Base-by-base conservation (phyloP, 2,329 filamentous ascomycete genomes). In the Chalaropsis ovoidea region DNA sequence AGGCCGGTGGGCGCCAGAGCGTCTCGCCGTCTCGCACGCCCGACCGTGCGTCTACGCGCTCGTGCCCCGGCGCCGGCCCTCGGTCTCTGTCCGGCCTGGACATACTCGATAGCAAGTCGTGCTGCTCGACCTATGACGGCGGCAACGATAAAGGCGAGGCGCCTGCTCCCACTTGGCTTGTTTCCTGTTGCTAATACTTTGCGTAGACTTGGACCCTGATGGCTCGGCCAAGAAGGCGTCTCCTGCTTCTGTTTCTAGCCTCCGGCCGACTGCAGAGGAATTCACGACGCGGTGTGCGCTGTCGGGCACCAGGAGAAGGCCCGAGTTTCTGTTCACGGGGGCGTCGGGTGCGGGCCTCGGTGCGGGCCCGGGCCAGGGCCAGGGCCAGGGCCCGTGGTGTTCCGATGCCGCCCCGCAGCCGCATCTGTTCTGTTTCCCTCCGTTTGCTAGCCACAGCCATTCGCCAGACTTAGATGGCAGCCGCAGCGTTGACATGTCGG, bases 251-350 rank as follows among this genome's bases (percentile, higher is more conserved):
- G 52, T 58, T 19, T 58, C 52, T 6, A 58, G 52, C 31, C 31
- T 58, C n/a, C 52, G 52, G 6, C 52, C 52, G 15, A 58, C 52
- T 3, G 52, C 52, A 17, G 52, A 58, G 22, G 52, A 58, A n/a
- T 58, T 58, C 27, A 58, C 27, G 27, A 39, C 52, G 5, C 15
- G 24, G 52, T 58, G 52, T 22, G 27, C 8, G 52, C n/a, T 7
- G 1, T 31, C 52, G 17, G 52, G 11, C 8, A 31, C n/a, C 17
- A 1, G 17, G 52, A 17, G 24, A 11, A 58, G 35, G 52, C 13
- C 52, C 7, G 52, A n/a, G 52, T 58, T 31, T 58, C 11, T 35
- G 24, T 11, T 35, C 8, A 35, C 17, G 52, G 52, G 52, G 27
- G 31, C 24, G 24, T 19, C 52, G 31, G n/a, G 17, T 17, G n/a